Percentiles rank a stretch among this genome's conserved stretches.
Conservation (phyloP, 768 basidiomycete genomes). For the Suillus weaverae region DNA sequence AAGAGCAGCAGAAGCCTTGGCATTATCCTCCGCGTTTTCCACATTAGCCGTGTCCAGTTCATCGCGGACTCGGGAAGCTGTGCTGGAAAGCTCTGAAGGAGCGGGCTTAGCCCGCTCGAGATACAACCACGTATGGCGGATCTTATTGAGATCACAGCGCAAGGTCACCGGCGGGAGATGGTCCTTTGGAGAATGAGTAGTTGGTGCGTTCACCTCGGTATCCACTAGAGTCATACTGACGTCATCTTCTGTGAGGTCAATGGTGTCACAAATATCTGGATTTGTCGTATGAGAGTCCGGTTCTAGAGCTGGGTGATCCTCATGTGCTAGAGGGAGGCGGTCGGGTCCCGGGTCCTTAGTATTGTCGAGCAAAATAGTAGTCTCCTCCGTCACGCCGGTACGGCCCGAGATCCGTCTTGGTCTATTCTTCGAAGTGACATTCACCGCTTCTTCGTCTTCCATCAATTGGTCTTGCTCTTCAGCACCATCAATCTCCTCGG, state of each 20-base stretch:
- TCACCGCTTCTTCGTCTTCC: constrained; percentile 15
- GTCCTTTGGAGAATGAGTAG: background rate
- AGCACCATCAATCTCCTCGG: constrained; percentile 15
- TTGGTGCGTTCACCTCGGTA: constrained; percentile 10
- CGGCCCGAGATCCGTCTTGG: constrained; percentile 15
- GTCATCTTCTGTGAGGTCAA: constrained; percentile 14
- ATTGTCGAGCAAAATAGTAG: constrained; percentile 23
- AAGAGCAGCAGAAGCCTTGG: constrained; percentile 63
- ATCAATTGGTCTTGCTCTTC: constrained; percentile 23
- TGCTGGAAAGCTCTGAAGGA: background rate
- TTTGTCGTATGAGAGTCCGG: background rate
- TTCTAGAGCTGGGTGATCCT: background rate
- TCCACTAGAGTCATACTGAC: constrained; percentile 28
- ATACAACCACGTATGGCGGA: background rate
- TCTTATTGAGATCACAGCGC: background rate
- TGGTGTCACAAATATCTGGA: background rate
- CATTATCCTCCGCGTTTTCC: constrained; percentile 47
- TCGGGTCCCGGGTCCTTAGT: constrained; percentile 13
- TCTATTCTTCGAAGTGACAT: constrained; percentile 13
- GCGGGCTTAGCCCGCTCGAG: background rate
- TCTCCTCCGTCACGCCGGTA: constrained; percentile 18
- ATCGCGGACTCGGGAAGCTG: constrained; percentile 16
- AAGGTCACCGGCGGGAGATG: background rate
- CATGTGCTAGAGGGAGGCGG: constrained; percentile 18
- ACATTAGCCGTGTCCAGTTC: constrained; percentile 30